These are phyloP conservation scores for Luvunga scandens DNA, from an alignment of 345 rosid species.

Conservation along the genomic window DNA sequence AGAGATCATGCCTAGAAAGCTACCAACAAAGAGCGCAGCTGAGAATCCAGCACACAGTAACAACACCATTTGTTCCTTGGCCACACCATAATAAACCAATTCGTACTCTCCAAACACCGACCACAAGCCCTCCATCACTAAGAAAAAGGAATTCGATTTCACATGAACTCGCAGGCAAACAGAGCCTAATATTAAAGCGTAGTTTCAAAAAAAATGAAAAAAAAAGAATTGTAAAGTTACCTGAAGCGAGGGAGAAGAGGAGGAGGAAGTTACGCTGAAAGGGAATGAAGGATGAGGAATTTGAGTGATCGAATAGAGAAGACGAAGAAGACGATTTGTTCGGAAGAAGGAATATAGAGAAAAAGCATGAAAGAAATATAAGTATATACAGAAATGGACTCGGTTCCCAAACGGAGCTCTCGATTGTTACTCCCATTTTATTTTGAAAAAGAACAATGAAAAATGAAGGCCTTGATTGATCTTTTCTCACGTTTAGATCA, in stretches of 20 bases:
- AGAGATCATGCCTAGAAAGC: slow-evolving; percentile 65
- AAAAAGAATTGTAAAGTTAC: slow-evolving; percentile 21
- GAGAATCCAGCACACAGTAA: slow-evolving; percentile 58
- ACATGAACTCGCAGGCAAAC: neutral
- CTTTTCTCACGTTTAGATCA: neutral
- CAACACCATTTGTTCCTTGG: slow-evolving; percentile 50
- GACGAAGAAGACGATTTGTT: slow-evolving; percentile 13
- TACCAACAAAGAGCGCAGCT: slow-evolving; percentile 52
- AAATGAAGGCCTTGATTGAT: no score
- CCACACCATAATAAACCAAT: slow-evolving; percentile 38
- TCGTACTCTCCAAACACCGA: slow-evolving; percentile 82
- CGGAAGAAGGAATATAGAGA: slow-evolving; percentile 58
- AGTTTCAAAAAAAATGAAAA: neutral
- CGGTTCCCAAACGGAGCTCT: slow-evolving; percentile 74
- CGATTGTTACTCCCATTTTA: slow-evolving; percentile 65
- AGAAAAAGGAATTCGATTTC: neutral
- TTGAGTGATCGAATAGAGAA: slow-evolving; percentile 43
- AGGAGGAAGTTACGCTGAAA: slow-evolving; percentile 69
- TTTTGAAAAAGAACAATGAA: no score
- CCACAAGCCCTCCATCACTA: slow-evolving; percentile 80
- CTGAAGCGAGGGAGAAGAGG: slow-evolving; percentile 74
- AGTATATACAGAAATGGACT: slow-evolving; percentile 48
- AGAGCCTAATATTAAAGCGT: neutral
- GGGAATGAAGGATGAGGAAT: slow-evolving; percentile 43
- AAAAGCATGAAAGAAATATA: slow-evolving; percentile 52